Evolutionary conservation across 306 rosid species (phyloP).

Genomic region (Lathyrus tuberosus): DNA sequence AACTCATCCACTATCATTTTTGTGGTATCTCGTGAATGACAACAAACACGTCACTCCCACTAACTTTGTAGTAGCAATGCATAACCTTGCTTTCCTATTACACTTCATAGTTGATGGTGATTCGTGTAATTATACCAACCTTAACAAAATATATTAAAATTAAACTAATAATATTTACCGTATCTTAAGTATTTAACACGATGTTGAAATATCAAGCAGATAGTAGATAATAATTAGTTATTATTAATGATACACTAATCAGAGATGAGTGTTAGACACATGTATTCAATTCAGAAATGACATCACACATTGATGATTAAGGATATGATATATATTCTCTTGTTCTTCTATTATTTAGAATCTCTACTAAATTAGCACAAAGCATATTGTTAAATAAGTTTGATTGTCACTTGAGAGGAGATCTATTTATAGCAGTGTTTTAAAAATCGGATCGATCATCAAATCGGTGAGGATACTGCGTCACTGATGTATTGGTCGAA

Average conservation of each 20-base stretch:
- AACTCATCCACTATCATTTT: conserved; percentile 43
- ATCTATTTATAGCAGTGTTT: too few species aligned
- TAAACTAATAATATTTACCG: background rate
- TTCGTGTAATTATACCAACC: conserved; percentile 28
- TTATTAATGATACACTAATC: conserved; percentile 24
- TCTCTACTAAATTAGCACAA: too few species aligned
- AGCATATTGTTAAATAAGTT: too few species aligned
- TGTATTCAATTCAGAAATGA: conserved; percentile 30
- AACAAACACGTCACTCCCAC: conserved; percentile 66
- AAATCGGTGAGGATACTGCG: too few species aligned
- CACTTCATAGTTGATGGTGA: conserved; percentile 21
- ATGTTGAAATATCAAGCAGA: conserved; percentile 11
- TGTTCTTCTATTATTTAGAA: too few species aligned
- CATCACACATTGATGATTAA: conserved; percentile 25
- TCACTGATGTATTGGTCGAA: too few species aligned
- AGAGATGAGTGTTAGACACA: conserved; percentile 26
- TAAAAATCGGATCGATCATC: too few species aligned
- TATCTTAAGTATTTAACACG: background rate
- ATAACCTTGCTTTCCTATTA: conserved; percentile 18
- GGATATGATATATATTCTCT: background rate
- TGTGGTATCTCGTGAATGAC: too few species aligned
- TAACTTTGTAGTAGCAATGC: conserved; percentile 31
- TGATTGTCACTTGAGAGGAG: too few species aligned
- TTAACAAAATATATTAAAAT: conserved; percentile 10
- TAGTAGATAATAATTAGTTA: conserved; percentile 9